Conservation (phyloP, 345 rosid species). For the Carallia pectinifolia region DNA sequence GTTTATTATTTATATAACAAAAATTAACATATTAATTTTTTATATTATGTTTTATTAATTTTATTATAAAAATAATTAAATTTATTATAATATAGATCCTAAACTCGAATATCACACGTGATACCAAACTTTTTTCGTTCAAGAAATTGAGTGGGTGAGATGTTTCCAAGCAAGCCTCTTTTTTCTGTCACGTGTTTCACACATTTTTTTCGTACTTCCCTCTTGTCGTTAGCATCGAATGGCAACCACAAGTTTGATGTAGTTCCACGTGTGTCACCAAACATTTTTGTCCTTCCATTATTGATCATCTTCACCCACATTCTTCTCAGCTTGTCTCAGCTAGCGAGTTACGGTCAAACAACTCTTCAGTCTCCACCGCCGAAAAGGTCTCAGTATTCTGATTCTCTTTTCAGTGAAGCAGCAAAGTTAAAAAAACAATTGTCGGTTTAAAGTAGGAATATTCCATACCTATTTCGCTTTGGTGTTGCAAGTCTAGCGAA, state of each 20-base stretch:
- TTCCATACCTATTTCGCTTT: background rate
- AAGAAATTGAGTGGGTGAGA: background rate
- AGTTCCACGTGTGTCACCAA: background rate
- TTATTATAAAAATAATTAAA: too few species aligned
- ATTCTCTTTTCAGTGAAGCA: background rate
- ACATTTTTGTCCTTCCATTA: background rate
- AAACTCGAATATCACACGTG: too few species aligned
- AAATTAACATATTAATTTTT: too few species aligned
- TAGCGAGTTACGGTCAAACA: too few species aligned
- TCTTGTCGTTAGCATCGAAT: background rate
- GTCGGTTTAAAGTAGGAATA: background rate
- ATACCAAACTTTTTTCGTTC: background rate
- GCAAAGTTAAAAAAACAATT: background rate
- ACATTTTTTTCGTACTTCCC: background rate
- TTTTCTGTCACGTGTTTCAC: background rate
- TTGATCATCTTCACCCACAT: background rate
- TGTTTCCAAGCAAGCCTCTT: background rate
- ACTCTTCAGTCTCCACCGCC: too few species aligned
- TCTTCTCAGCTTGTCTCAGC: too few species aligned
- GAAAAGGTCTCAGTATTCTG: too few species aligned
- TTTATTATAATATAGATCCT: too few species aligned
- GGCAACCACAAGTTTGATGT: background rate
- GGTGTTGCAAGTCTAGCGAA: background rate
- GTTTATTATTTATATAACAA: too few species aligned
- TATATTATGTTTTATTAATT: too few species aligned